phyloP scores from a whole-genome alignment of 1,284 basidiomycete genomes.

The Trichosporon coremiiforme region DNA sequence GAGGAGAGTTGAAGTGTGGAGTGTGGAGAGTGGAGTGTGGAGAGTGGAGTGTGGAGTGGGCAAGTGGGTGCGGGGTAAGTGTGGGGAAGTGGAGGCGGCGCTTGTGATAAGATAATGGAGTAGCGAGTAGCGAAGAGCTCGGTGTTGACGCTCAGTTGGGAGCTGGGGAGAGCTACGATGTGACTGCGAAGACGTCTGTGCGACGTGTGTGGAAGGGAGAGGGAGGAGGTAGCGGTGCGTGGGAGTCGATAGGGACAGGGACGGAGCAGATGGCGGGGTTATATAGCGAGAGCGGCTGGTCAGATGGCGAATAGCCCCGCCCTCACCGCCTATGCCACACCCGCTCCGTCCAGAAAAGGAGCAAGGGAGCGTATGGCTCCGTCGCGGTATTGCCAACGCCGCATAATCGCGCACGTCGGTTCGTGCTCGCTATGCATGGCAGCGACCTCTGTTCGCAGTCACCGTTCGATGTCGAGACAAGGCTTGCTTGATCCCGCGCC shows the following conservation, averaged over 20 bases:
- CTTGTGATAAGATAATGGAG: neutral
- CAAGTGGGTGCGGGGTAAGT: neutral
- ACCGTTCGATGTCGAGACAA: neutral
- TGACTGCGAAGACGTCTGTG: too few species aligned
- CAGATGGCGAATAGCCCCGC: too few species aligned
- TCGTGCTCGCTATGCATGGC: neutral
- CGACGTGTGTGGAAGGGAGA: too few species aligned
- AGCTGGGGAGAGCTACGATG: too few species aligned
- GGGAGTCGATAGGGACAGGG: too few species aligned
- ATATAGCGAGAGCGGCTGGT: neutral
- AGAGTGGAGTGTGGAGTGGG: neutral
- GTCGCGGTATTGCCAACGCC: neutral
- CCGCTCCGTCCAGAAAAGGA: too few species aligned
- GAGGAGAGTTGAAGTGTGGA: neutral
- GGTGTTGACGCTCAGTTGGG: too few species aligned
- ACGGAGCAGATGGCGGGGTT: neutral
- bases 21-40: neutral
- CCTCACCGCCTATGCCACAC: too few species aligned
- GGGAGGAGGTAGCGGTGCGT: neutral
- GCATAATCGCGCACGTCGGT: neutral
- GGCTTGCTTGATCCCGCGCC: neutral
- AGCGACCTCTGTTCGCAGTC: neutral
- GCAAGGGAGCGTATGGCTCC: neutral
- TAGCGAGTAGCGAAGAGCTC: neutral
- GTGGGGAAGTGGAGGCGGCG: neutral